Evolutionary conservation across 192 early-diverging fungal species (phyloP), one percentile per base, ranked within the genome.

Genomic region (Umbelopsis vinacea): DNA sequence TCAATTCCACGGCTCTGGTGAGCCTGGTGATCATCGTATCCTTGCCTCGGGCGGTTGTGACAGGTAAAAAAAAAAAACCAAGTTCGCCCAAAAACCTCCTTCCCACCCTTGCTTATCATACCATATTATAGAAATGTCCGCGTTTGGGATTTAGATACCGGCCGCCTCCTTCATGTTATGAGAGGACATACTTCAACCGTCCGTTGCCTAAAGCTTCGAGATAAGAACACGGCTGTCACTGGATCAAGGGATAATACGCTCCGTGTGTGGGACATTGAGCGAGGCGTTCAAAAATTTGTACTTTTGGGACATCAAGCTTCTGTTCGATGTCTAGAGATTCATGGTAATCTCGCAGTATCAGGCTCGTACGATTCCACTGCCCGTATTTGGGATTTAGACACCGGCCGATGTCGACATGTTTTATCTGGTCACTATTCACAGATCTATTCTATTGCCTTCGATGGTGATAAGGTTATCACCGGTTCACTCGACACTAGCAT

Each of bases 11-110:
- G 74, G 71, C 1, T 60, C 69, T 11, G 24, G 45, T 14, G 63
- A 38, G 14, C 15, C 55, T 43, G 74, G 79, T 48, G 86, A 81
- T 53, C 84, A 90, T 12, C 76, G 88, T 54, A 88, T 93, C 5
- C 84, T 99, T 22, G 93, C 98, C 23, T 94, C 93, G 69, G 97
- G 97, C 40, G 95, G 93, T 37, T 98, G 96, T 29, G 97, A 99
- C 77, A 83, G 97, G 74, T 94, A 92, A 80, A 69, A n/a, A n/a
- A n/a, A n/a, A n/a, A n/a, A n/a, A n/a, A n/a, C n/a, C n/a, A n/a
- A n/a, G n/a, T n/a, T n/a, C n/a, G n/a, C n/a, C n/a, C n/a, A n/a
- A n/a, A n/a, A n/a, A n/a, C 14, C 67, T 19, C 21, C 37, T 19
- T 68, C 67, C 37, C 6, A 33, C 9, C 55, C 9, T 24, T 9